Evolutionary conservation across 345 rosid genomes (phyloP), one percentile per base, ranked within the genome.

Genomic region (Populus alba): DNA sequence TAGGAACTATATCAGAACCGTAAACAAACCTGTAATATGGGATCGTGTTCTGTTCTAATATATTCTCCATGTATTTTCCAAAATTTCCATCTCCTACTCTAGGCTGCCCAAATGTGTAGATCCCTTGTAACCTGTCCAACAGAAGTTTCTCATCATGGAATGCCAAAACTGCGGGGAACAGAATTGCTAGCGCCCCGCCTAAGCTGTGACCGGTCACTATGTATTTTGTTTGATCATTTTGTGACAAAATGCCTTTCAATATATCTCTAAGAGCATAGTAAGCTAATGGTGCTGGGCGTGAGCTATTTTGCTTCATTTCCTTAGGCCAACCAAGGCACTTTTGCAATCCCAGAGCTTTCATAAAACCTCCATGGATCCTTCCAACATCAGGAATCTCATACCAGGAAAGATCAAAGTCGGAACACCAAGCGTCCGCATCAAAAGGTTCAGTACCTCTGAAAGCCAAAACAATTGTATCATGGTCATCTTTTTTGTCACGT

Each of bases 331-430:
- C 93, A 5, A 66, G 59, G 80, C 59, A 81, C 68, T 85, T 86
- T 41, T 90, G 97, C 15, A 93, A 81, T 20, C 97, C 97, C n/a
- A 93, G 51, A 43, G 93, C 92, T 81, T 93, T 91, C 94, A 93
- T 85, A 70, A 90, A 91, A 17, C 98, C 97, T 8, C 91, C 90
- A 62, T 92, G 97, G 76, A 92, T 87, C 67, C 73, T 92, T 29
- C 98, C 98, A 63, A 90, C 65, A 33, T 82, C 84, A 15, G 83
- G 70, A 39, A 93, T 82, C 63, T 89, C 92, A 62, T 89, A 92
- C 97, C 98, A 92, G 0, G 97, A 90, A 47, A 91, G 61, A 66
- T 93, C 97, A 16, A 90, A 81, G 83, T 93, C 92, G 0, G 94
- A 84, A 81, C 93, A 83, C 93, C 94, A 92, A 3, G 85, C 91